Evolutionary conservation across 2,329 filamentous ascomycete species (phyloP).

Genomic region (Alternaria panax): DNA sequence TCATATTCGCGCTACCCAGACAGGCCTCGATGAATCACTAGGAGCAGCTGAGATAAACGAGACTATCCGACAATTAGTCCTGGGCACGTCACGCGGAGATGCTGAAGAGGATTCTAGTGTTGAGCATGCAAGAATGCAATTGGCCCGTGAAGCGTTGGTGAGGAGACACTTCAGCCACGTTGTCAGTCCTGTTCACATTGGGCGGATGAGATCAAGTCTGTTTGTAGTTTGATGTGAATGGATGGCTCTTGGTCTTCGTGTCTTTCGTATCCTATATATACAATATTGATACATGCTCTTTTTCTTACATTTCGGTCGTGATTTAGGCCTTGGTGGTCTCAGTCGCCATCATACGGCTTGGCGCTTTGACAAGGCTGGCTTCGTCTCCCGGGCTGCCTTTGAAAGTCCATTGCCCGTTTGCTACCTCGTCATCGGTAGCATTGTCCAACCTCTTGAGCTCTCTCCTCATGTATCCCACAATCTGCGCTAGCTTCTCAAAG

Average conservation of each 20-base stretch:
- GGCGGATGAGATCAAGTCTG: not conserved
- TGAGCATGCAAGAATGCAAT: not conserved
- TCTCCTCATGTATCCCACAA: conserved; percentile 70
- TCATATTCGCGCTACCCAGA: too few species aligned
- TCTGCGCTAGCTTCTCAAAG: conserved; percentile 65
- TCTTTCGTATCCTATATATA: conserved; percentile 4
- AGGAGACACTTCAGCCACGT: not conserved
- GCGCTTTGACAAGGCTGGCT: conserved; percentile 33
- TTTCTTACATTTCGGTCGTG: not conserved
- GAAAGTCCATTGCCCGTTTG: conserved; percentile 59
- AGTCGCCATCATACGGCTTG: conserved; percentile 33
- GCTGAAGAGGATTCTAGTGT: not conserved
- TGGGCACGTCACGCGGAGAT: not conserved
- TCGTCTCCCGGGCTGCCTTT: conserved; percentile 53
- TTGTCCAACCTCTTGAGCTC: conserved; percentile 63
- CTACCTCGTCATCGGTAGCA: conserved; percentile 61
- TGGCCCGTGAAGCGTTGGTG: not conserved
- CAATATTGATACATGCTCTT: conserved; percentile 5
- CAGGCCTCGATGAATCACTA: not conserved
- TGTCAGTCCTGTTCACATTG: not conserved
- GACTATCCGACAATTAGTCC: not conserved
- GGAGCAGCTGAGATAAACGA: not conserved
- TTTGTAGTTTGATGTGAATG: not conserved
- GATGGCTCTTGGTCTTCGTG: not conserved
- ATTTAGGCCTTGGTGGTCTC: conserved; percentile 20